Percentiles rank a stretch among this genome's conserved stretches.
These are phyloP conservation scores for Chaetomium olivaceum DNA, from an alignment of 2,329 filamentous ascomycete species.

Conservation along the genomic window DNA sequence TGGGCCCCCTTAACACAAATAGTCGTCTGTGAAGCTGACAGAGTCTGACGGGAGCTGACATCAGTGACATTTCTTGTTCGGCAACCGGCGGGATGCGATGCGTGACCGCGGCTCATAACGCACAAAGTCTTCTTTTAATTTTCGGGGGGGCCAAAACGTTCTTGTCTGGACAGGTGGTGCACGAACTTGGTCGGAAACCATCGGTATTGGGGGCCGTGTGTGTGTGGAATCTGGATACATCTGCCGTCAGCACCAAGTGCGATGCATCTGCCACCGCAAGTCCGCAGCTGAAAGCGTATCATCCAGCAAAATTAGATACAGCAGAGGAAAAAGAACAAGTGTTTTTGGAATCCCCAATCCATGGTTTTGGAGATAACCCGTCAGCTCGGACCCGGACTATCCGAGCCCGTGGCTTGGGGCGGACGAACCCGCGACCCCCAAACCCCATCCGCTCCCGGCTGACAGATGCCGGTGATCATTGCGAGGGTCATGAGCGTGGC, in stretches of 20 bases:
- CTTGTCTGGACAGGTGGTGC: background rate
- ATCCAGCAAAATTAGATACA: background rate
- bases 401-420: background rate
- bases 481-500: background rate
- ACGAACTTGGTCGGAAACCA: background rate
- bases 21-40: background rate
- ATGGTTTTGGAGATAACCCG: background rate
- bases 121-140: background rate
- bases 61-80: background rate
- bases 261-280: background rate
- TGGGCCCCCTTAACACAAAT: background rate
- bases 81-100: background rate
- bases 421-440: background rate
- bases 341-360: background rate
- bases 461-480: background rate
- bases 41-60: background rate
- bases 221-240: background rate
- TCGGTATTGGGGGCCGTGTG: background rate
- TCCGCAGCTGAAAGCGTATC: background rate
- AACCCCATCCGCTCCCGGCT: background rate
- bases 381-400: slow-evolving; percentile 9
- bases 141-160: background rate
- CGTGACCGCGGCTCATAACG: background rate
- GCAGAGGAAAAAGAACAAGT: background rate
- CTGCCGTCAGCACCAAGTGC: background rate